These are phyloP conservation scores for Trifolium fragiferum DNA, from an alignment of 306 rosid species.

Conservation along the genomic window DNA sequence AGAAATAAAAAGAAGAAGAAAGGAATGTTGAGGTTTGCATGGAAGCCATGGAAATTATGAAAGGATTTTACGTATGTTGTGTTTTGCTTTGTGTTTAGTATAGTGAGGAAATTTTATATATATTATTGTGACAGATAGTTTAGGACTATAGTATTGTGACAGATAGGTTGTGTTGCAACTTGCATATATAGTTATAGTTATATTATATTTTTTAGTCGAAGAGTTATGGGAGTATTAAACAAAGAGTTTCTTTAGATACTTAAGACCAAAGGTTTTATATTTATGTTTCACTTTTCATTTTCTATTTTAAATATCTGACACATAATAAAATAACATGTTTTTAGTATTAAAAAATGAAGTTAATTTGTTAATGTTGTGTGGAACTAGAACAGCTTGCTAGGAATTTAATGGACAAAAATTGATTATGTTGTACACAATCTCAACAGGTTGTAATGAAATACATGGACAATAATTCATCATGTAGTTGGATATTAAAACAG, in stretches of 20 bases:
- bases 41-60: neutral
- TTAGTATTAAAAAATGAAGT: constrained; percentile 8
- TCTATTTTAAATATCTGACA: neutral
- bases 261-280: neutral
- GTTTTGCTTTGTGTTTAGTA: constrained; percentile 12
- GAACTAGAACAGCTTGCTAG: neutral
- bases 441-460: neutral
- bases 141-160: neutral
- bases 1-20: neutral
- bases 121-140: neutral
- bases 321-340: neutral
- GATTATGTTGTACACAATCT: neutral
- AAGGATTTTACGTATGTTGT: neutral
- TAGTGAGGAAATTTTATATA: neutral
- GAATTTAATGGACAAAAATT: neutral
- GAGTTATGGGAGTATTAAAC: constrained; percentile 12
- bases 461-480: neutral
- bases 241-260: neutral
- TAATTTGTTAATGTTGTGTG: neutral
- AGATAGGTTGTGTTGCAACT: neutral
- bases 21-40: constrained; percentile 4
- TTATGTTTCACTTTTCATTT: neutral
- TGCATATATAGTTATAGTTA: neutral
- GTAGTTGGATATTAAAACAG: neutral
- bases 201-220: neutral